Conservation (phyloP, 495 filamentous ascomycete genomes). For the Penicillium antarcticum region DNA sequence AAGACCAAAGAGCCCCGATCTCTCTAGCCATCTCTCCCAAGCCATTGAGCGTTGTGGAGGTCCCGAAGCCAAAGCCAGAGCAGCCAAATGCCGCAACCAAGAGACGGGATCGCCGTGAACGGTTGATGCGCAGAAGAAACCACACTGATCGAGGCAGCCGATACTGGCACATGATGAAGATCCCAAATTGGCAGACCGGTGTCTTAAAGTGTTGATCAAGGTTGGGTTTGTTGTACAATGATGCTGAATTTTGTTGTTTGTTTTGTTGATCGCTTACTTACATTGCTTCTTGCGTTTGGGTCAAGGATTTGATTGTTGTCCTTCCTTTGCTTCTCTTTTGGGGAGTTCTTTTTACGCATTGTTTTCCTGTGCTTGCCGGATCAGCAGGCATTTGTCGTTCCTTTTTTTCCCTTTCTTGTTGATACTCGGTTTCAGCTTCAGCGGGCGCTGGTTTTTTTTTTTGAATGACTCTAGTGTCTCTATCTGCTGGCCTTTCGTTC, state of each 20-base stretch:
- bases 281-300: too few species aligned
- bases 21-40: not conserved
- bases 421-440: too few species aligned
- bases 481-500: too few species aligned
- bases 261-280: not conserved
- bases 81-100: slow-evolving; percentile 26
- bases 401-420: too few species aligned
- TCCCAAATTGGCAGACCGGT: slow-evolving; percentile 11
- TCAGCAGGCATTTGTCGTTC: too few species aligned
- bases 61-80: not conserved
- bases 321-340: too few species aligned
- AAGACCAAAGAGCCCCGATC: not conserved
- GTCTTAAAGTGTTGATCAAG: not conserved
- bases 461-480: too few species aligned
- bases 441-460: too few species aligned
- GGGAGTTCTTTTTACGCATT: too few species aligned
- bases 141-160: slow-evolving; percentile 7
- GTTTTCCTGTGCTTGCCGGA: too few species aligned
- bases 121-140: slow-evolving; percentile 5
- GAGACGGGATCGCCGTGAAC: slow-evolving; percentile 24
- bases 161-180: slow-evolving; percentile 21
- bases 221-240: not conserved
- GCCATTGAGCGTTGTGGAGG: not conserved
- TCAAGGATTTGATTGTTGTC: too few species aligned
- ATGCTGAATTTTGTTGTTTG: not conserved